Conservation (phyloP, 75 land plant genomes). For the Pinus taeda region DNA sequence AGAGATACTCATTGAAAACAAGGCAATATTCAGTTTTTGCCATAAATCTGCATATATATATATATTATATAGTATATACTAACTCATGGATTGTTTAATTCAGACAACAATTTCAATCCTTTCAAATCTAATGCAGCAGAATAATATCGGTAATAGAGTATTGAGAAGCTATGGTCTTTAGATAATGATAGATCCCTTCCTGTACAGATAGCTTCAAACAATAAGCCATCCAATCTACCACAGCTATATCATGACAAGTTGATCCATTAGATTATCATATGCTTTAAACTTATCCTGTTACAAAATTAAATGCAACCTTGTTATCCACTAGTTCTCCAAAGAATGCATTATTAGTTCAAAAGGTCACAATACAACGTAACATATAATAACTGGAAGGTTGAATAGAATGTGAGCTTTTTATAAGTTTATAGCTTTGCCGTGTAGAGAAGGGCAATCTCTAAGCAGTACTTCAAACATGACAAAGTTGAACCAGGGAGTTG, state of each 20-base stretch:
- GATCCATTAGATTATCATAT: not conserved
- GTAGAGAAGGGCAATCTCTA: not conserved
- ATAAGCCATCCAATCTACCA: not conserved
- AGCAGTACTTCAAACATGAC: too few relatives aligned
- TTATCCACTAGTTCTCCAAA: not conserved
- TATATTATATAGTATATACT: too few relatives aligned
- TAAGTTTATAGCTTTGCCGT: not conserved
- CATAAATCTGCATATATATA: not conserved
- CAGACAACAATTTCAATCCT: not conserved
- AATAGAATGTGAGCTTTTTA: not conserved
- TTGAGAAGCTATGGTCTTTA: not conserved
- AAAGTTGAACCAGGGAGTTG: too few relatives aligned
- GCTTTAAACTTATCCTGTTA: not conserved
- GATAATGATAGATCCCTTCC: not conserved
- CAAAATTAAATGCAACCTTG: not conserved
- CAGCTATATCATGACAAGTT: not conserved
- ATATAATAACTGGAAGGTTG: not conserved
- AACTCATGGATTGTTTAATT: not conserved
- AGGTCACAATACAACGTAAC: not conserved
- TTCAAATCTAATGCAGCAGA: conserved; percentile 2
- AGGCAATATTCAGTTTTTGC: not conserved
- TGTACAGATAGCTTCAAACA: not conserved
- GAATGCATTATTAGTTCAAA: not conserved
- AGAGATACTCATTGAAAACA: not conserved
- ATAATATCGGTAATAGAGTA: not conserved